Percentiles rank a stretch among this genome's conserved stretches.
phyloP scores from a whole-genome alignment of 129 eudicot genomes.

The Pittosporum tobira region DNA sequence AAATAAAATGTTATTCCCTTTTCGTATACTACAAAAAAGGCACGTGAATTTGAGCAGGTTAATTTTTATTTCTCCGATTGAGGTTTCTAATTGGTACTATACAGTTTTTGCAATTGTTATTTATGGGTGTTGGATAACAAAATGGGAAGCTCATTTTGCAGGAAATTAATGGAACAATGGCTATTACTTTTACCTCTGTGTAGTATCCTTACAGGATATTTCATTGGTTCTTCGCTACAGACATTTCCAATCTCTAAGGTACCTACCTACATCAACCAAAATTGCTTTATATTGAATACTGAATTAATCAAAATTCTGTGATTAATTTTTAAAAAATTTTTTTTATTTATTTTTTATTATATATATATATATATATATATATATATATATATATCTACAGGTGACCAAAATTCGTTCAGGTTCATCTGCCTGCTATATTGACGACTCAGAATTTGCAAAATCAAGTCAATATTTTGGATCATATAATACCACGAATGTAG shows the following conservation, averaged over 20 bases:
- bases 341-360: too few species aligned
- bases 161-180: constrained; percentile 7
- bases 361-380: too few species aligned
- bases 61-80: too few species aligned
- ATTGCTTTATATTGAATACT: too few species aligned
- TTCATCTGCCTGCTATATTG: not conserved
- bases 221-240: constrained; percentile 2
- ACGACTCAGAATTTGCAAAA: not conserved
- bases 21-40: too few species aligned
- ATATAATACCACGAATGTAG: not conserved
- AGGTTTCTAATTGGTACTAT: not conserved
- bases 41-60: too few species aligned
- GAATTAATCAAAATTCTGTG: too few species aligned
- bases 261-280: not conserved
- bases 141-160: not conserved
- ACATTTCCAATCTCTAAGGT: not conserved
- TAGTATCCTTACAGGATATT: constrained; percentile 7
- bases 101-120: not conserved
- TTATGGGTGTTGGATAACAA: not conserved
- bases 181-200: constrained; percentile 8
- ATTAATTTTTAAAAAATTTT: not conserved
- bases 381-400: constrained; percentile 7
- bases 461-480: not conserved
- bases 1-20: not conserved
- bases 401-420: constrained; percentile 2